phyloP scores from a whole-genome alignment of 2,329 filamentous ascomycete species.

The Trichoderma sp. region DNA sequence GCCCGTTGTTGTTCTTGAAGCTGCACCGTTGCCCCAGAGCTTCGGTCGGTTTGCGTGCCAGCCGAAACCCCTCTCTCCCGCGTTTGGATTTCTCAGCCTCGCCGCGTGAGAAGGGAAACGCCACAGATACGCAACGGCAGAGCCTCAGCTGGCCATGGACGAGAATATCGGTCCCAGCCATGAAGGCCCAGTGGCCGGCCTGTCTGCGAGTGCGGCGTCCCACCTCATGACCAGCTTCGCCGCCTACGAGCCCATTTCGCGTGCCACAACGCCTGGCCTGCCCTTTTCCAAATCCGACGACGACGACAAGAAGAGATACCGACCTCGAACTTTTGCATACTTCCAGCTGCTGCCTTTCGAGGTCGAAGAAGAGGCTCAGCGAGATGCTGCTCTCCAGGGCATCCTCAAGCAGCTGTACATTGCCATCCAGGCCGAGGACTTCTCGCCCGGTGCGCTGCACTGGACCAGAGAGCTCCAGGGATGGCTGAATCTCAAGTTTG shows the following conservation, averaged over 20 bases:
- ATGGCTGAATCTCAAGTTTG: conserved; percentile 97
- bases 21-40: conserved; percentile 24
- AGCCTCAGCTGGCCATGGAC: conserved; percentile 40
- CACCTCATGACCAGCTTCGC: conserved; percentile 46
- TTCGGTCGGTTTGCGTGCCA: conserved; percentile 14
- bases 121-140: neutral
- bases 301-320: conserved; percentile 67
- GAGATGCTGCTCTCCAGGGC: conserved; percentile 78
- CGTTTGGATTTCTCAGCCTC: conserved; percentile 21
- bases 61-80: conserved; percentile 17
- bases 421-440: conserved; percentile 88
- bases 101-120: neutral
- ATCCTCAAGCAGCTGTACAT: conserved; percentile 95
- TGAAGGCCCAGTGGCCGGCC: conserved; percentile 38
- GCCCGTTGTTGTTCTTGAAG: conserved; percentile 13
- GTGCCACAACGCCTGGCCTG: conserved; percentile 81
- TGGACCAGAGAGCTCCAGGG: conserved; percentile 96
- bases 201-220: conserved; percentile 41
- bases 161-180: conserved; percentile 45
- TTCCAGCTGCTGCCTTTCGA: conserved; percentile 86
- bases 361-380: conserved; percentile 77
- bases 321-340: conserved; percentile 92
- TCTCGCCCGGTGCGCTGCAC: conserved; percentile 88
- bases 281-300: conserved; percentile 56
- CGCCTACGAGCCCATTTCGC: conserved; percentile 72